Evolutionary conservation across 352 stramenopile species (phyloP), one percentile per base, ranked within the genome.

Genomic region (Pythium aphanidermatum): DNA sequence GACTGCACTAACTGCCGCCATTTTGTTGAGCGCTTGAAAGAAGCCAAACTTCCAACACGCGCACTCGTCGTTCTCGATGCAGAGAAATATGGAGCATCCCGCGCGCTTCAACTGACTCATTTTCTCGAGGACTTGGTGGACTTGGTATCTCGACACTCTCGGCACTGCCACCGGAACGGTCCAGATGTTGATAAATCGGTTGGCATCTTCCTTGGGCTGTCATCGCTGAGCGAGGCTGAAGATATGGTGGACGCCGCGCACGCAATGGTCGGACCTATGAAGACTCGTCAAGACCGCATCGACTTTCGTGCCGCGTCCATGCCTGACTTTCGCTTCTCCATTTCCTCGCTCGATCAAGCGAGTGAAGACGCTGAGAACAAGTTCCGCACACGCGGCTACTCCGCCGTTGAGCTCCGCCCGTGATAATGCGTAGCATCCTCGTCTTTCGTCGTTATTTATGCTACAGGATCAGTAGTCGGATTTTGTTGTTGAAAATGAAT

Each of bases 221-320:
- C 56, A 16, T 80, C 70, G 30, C 37, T 86, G 25, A 58, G 41
- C 14, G 65, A 73, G 33, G 67, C 68, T 9, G 46, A 80, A n/a
- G 66, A 79, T 13, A 30, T 56, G 8, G 68, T 70, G 12, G 49
- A 60, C 12, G 60, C 66, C 8, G 55, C 58, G n/a, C 51, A 54
- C 7, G 45, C 60, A 12, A 49, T 78, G 31, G 32, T 73, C 19
- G 52, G 60, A 14, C 53, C 58, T 12, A 28, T 61, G 32, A 86
- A 86, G 59, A 83, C 74, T 9, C 71, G 72, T 28, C 70, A 84
- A 46, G 74, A 86, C n/a, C 68, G 74, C 32, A 77, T 84, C 41
- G 72, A 83, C 47, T 83, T 79, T 52, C 71, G 74, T 20, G 66
- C 68, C 11, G 54, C 70, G 16, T 86, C 73, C 17, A 81, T 86